Evolutionary conservation across 495 filamentous ascomycete genomes (phyloP), one percentile per base, ranked within the genome.

Genomic region (Rhypophila decipiens): DNA sequence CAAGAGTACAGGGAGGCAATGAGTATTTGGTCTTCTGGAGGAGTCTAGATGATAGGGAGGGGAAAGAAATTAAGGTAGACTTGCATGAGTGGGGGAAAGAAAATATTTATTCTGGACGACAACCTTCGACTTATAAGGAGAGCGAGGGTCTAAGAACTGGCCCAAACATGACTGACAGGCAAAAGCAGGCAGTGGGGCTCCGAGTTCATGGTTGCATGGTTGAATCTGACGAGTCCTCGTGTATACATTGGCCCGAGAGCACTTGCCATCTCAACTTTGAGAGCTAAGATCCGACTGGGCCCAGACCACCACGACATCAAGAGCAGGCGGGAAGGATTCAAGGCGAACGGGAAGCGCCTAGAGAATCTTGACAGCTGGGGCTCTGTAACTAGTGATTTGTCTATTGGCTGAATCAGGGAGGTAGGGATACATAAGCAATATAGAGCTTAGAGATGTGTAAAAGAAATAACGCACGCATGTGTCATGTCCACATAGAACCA

Each of bases 101-200:
- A 48, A n/a, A 44, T 53, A 36, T 24, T 17, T 24, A 31, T 40
- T 29, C 46, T 11, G n/a, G 47, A 41, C 53, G 51, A 50, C 37
- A 39, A 41, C 46, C 47, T 42, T 44, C 49, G 52, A 50, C 56
- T 63, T 66, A 66, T 61, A 55, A 61, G 43, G 45, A 36, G 39
- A 41, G 21, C 22, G 46, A 48, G 20, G 50, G 41, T 20, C 52
- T 46, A 22, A 24, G 51, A 22, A 24, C 36, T 19, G 55, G n/a
- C 11, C 43, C 48, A 52, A 60, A 51, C 59, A 66, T 67, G 60
- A 65, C 63, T 60, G 65, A 67, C 64, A 59, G 56, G 37, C 46
- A 43, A 43, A 35, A 23, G 15, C 22, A 42, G 50, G 15, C 23
- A 36, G 54, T 57, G 57, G 55, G 57, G 59, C 34, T 13, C 23